A percentile compares a stretch with the other conserved stretches of the same genome.
Evolutionary conservation across 768 basidiomycete genomes (phyloP).

Genomic region (Lactarius pseudohatsudake): DNA sequence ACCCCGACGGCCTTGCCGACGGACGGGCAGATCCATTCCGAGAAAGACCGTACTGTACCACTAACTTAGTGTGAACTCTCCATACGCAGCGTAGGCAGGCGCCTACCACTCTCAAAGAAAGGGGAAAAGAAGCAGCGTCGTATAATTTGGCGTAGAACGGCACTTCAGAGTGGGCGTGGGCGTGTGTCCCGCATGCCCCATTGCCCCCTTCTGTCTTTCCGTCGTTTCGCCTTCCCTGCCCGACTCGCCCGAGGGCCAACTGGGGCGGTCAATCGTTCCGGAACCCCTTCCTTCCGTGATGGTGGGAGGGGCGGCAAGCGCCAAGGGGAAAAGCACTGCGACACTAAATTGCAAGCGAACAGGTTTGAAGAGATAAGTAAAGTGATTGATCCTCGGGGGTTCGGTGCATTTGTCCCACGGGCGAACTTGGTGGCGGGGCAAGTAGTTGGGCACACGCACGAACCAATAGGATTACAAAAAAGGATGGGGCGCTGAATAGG

Average conservation of each 20-base stretch:
- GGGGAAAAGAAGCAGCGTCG: background rate
- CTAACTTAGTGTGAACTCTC: too few species aligned
- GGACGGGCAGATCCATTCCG: background rate
- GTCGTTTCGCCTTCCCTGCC: background rate
- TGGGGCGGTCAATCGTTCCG: background rate
- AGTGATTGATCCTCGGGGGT: slow-evolving; percentile 2
- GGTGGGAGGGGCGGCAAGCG: background rate
- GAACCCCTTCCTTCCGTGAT: background rate
- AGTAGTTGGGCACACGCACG: background rate
- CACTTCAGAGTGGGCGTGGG: background rate
- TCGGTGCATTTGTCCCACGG: background rate
- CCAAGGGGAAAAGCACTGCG: background rate
- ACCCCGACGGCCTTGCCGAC: too few species aligned
- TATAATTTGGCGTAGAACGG: background rate
- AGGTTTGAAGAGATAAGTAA: background rate
- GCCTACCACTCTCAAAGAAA: background rate
- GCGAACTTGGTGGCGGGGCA: background rate
- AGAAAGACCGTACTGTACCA: background rate
- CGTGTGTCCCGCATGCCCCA: background rate
- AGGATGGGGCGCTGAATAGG: slow-evolving; percentile 12
- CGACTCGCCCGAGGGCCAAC: background rate
- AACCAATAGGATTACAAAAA: slow-evolving; percentile 2
- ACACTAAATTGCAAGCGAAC: background rate
- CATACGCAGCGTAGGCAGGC: too few species aligned
- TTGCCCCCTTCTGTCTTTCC: background rate